Evolutionary conservation across 106 monocot genomes (phyloP).

Genomic region (Chionographis japonica): DNA sequence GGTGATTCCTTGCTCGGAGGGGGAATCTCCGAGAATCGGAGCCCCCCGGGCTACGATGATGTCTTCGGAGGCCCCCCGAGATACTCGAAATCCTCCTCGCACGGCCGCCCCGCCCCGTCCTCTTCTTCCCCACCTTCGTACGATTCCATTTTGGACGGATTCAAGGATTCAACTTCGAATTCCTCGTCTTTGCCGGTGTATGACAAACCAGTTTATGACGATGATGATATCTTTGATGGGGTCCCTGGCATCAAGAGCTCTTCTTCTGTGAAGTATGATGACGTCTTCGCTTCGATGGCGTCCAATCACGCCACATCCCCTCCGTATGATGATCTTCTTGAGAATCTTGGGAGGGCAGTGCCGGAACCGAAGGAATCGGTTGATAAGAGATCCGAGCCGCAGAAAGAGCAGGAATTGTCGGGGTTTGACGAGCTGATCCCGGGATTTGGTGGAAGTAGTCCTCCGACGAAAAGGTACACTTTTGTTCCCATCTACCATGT

Average conservation of each 20-base stretch:
- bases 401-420: neutral
- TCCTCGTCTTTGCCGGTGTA: slow-evolving; percentile 34
- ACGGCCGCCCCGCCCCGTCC: neutral
- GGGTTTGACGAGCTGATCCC: slow-evolving; percentile 60
- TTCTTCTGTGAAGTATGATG: slow-evolving; percentile 21
- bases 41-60: slow-evolving; percentile 18
- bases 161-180: slow-evolving; percentile 12
- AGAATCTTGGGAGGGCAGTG: slow-evolving; percentile 18
- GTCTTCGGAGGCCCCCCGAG: slow-evolving; percentile 22
- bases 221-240: slow-evolving; percentile 57
- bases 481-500: no score
- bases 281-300: slow-evolving; percentile 36
- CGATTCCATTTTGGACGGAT: slow-evolving; percentile 29
- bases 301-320: slow-evolving; percentile 5
- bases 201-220: slow-evolving; percentile 63
- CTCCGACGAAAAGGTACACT: slow-evolving; percentile 19
- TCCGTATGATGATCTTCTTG: slow-evolving; percentile 36
- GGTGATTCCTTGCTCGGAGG: slow-evolving; percentile 13
- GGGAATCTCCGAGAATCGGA: neutral
- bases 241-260: slow-evolving; percentile 45
- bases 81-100: neutral
- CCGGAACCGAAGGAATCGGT: slow-evolving; percentile 6
- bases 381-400: neutral
- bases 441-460: slow-evolving; percentile 45
- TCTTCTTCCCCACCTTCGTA: slow-evolving; percentile 15